These are phyloP conservation scores for Gillenia trifoliata DNA, from an alignment of 306 rosid genomes.

Conservation along the genomic window DNA sequence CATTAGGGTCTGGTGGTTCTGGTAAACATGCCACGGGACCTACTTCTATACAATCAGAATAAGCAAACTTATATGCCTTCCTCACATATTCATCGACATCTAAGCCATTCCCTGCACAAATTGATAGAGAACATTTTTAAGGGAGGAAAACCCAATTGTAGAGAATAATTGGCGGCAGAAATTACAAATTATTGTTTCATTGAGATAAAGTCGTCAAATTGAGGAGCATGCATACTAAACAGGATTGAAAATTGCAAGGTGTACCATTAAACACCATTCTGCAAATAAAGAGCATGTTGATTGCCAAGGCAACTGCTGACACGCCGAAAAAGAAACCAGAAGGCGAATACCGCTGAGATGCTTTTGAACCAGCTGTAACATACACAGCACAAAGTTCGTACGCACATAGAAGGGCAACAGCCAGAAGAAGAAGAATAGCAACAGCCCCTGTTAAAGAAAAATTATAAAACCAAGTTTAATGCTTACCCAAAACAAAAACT, in stretches of 20 bases:
- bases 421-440: constrained; percentile 91
- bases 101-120: constrained; percentile 83
- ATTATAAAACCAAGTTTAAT: constrained; percentile 4
- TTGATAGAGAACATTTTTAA: constrained; percentile 4
- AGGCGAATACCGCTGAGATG: constrained; percentile 95
- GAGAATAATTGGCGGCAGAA: constrained; percentile 6
- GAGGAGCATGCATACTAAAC: constrained; percentile 6
- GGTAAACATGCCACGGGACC: constrained; percentile 96
- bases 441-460: constrained; percentile 72
- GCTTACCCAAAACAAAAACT: neutral
- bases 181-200: constrained; percentile 4
- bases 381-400: constrained; percentile 98
- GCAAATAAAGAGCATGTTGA: constrained; percentile 99
- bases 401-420: constrained; percentile 94
- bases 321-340: constrained; percentile 99
- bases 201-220: constrained; percentile 21
- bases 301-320: constrained; percentile 97
- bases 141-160: neutral
- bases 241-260: constrained; percentile 15
- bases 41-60: constrained; percentile 91
- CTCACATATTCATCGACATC: constrained; percentile 98
- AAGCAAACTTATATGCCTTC: constrained; percentile 95
- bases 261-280: constrained; percentile 97
- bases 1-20: constrained; percentile 98
- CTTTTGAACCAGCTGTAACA: constrained; percentile 93